Base-by-base conservation (phyloP, 2,329 filamentous ascomycete species). In the Hymenoscyphus fructigenus region DNA sequence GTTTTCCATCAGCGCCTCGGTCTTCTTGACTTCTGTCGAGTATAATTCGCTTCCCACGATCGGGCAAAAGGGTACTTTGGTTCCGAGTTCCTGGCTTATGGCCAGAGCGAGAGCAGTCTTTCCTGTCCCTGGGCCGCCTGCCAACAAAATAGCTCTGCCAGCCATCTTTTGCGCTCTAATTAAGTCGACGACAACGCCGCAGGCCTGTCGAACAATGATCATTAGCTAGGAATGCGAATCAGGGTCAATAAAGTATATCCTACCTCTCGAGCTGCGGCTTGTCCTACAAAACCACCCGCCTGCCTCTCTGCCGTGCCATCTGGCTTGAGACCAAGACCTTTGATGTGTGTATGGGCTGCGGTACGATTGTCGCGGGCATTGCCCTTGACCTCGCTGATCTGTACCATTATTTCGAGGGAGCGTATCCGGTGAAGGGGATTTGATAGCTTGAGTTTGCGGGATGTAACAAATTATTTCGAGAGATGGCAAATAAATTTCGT, bases 1-100 rank as follows among this genome's bases (percentile, higher is more conserved):
- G 82, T 98, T 98, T 84, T 99, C 95, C 95, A 98, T 98, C 76
- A 99, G 82, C 71, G 96, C 91, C 79, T 99, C 95, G 59, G 95
- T 99, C 87, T 99, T 99, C 87, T 99, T 99, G 69, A 99, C 93
- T 80, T 99, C 95, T 57, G 94, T 90, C 72, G 92, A 97, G 82
- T 97, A 99, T 74, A 99, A 91, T 80, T 99, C 95, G 82, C 93
- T 97, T 73, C 93, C 95, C 61, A 97, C 95, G 76, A 99, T 98
- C 47, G 94, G 93, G 79, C 95, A 97, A 78, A 99, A 99, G 6
- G 95, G 95, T 64, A 99, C 96, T 82, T 97, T 98, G 59, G 93
- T 97, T 72, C 95, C 95, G 70, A 99, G 84, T 79, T 99, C 95
- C 80, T 98, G 95, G 78, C 92, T 96, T 72, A 99, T 92, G 59